Percentiles rank a stretch among this genome's conserved stretches.
phyloP scores from a whole-genome alignment of 176 grass and related monocot species.

The Eragrostis nindensis region DNA sequence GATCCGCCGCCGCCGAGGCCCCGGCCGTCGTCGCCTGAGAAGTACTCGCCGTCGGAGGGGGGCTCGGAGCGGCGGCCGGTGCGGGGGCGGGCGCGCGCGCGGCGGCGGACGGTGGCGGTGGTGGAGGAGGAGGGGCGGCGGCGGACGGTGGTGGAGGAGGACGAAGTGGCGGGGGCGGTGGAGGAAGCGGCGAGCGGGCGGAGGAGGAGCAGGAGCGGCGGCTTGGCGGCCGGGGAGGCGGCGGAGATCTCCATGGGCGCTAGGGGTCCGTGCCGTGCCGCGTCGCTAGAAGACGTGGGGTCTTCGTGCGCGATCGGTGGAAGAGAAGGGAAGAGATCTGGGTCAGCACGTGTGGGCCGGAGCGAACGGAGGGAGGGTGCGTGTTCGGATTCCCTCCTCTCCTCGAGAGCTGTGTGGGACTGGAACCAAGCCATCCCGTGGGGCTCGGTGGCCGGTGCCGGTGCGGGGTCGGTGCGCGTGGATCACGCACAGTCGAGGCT shows the following conservation, averaged over 20 bases:
- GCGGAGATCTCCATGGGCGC: conserved; percentile 43
- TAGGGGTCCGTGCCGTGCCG: neutral
- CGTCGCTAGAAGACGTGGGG: neutral
- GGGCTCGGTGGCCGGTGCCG: neutral
- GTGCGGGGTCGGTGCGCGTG: too few relatives aligned
- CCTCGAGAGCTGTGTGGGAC: neutral
- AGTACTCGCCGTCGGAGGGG: conserved; percentile 40
- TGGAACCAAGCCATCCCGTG: too few relatives aligned
- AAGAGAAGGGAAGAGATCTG: neutral
- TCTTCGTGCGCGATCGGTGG: neutral
- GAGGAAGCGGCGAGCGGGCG: conserved; percentile 31
- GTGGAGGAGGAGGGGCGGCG: conserved; percentile 17
- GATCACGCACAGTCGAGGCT: too few relatives aligned
- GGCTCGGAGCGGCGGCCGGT: conserved; percentile 48
- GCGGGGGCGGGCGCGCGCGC: conserved; percentile 46
- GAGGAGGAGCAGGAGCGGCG: neutral
- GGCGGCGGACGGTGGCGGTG: conserved; percentile 49
- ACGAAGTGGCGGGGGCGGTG: neutral
- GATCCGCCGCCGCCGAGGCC: neutral
- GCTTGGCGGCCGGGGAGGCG: conserved; percentile 10
- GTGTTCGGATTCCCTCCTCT: conserved; percentile 28
- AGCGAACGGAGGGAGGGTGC: neutral
- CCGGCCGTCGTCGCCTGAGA: conserved; percentile 49
- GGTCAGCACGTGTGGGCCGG: neutral
- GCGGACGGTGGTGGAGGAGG: conserved; percentile 8